Conservation (phyloP, 2,329 filamentous ascomycete species). For the Akanthomyces muscarius region DNA sequence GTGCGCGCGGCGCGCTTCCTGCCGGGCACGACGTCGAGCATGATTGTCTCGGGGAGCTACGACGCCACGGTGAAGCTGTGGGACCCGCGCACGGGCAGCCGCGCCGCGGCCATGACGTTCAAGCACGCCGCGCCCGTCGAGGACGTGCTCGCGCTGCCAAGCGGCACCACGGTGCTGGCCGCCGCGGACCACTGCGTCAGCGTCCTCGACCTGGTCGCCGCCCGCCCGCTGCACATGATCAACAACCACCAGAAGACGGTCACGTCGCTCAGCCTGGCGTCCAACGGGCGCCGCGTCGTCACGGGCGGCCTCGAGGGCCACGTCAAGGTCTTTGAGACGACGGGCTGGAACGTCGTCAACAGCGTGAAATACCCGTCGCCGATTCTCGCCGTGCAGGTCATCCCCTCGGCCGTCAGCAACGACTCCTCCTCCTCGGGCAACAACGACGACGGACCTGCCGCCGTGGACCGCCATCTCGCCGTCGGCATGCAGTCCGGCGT, state of each 20-base stretch:
- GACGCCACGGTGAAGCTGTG: conserved; percentile 90
- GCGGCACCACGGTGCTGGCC: conserved; percentile 80
- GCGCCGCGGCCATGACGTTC: conserved; percentile 78
- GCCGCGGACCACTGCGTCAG: conserved; percentile 82
- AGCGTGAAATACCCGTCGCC: conserved; percentile 91
- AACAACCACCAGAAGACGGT: conserved; percentile 98
- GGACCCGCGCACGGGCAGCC: conserved; percentile 74
- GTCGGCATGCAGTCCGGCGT: conserved; percentile 94
- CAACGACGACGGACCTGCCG: conserved; percentile 31
- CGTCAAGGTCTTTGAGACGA: conserved; percentile 94
- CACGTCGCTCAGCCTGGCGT: conserved; percentile 78
- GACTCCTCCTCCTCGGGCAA: not conserved
- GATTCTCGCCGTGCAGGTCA: conserved; percentile 76
- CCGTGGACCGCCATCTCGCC: conserved; percentile 85
- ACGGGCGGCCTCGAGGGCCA: conserved; percentile 91
- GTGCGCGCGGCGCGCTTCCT: conserved; percentile 85
- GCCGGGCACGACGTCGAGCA: conserved; percentile 65
- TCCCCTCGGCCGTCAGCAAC: conserved; percentile 35
- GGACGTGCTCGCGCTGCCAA: conserved; percentile 78
- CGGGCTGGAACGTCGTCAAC: conserved; percentile 92
- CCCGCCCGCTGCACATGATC: conserved; percentile 79
- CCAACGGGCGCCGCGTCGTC: conserved; percentile 74
- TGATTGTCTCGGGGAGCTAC: conserved; percentile 88
- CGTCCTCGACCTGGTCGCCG: conserved; percentile 88
- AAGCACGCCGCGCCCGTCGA: conserved; percentile 90